Evolutionary conservation across 1,284 basidiomycete species (phyloP).

Genomic region (Omphalotus olearius): DNA sequence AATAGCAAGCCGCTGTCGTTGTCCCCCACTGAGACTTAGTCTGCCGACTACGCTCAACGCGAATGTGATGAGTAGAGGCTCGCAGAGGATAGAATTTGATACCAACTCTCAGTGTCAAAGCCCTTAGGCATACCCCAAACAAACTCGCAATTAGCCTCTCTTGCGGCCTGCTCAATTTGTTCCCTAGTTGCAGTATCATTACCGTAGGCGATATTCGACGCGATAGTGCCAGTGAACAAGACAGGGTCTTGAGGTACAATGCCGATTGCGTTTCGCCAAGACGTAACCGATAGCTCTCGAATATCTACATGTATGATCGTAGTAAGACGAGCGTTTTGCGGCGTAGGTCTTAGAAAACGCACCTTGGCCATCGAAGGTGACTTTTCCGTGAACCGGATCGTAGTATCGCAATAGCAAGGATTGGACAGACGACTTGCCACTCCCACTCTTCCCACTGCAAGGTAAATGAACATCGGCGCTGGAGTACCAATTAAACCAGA

Average conservation of each 20-base stretch:
- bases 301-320: constrained; percentile 53
- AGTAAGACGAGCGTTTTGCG: neutral
- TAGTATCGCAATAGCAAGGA: constrained; percentile 90
- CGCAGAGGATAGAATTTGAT: neutral
- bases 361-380: constrained; percentile 88
- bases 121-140: constrained; percentile 87
- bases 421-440: constrained; percentile 91
- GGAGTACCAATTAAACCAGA: constrained; percentile 17
- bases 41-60: constrained; percentile 56
- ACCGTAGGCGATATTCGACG: constrained; percentile 93
- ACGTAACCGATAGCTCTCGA: constrained; percentile 74
- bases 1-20: constrained; percentile 72
- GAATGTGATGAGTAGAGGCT: neutral
- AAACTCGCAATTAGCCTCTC: constrained; percentile 94
- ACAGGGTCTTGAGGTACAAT: constrained; percentile 84
- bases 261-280: constrained; percentile 85
- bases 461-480: neutral
- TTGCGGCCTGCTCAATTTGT: constrained; percentile 85
- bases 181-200: constrained; percentile 67
- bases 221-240: constrained; percentile 84
- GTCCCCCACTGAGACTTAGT: constrained; percentile 71
- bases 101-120: constrained; percentile 38
- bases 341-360: constrained; percentile 12
- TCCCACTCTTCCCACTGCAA: constrained; percentile 79
- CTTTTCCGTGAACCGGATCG: constrained; percentile 79